Base-by-base conservation (phyloP, 1,284 basidiomycete species). In the Tremellales sp. region DNA sequence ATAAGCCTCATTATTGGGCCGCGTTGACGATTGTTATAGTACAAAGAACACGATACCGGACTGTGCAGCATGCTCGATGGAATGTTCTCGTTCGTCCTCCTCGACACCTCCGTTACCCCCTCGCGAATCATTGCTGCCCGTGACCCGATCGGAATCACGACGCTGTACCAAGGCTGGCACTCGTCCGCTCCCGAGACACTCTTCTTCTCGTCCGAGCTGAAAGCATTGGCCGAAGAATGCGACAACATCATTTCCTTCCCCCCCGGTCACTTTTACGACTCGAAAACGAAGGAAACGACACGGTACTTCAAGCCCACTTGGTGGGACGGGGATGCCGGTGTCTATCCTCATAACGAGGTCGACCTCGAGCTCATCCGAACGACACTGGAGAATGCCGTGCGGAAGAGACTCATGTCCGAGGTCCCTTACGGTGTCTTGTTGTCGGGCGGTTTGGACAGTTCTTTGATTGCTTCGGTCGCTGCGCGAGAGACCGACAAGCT, bases 391-490 rank as follows among this genome's bases (percentile, higher is more conserved):
- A 84, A 80, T 43, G 90, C 95, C 10, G 95, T 98, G 36, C 82
- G 85, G 63, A 99, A 98, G 75, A 81, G 95, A 46, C 76, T 99
- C 47, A 99, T 99, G 95, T 91, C 88, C 45, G 95, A 99, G 74
- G 95, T 98, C 2, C 95, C 95, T 10, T 99, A 97, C 65, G 95
- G 95, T 60, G 95, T 99, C 10, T 79, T 98, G 33, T 80, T 99
- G 45, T 91, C 87, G 51, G 95, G 95, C 49, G 95, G 95, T 42
- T 77, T 99, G 48, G 95, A 99, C 72, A 93, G 89, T 66, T 93
- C 88, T 66, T 77, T 99, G 68, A 97, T 98, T 60, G 95, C 95
- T 14, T 79, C 92, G 22, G 93, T 99, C 61, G 95, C 95, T n/a
- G 85, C 91, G 3, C 78, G 94, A 51, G 94, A 97, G 74, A 98